Evolutionary conservation across 1,284 basidiomycete species (phyloP).

Genomic region (Exsudoporus floridanus): DNA sequence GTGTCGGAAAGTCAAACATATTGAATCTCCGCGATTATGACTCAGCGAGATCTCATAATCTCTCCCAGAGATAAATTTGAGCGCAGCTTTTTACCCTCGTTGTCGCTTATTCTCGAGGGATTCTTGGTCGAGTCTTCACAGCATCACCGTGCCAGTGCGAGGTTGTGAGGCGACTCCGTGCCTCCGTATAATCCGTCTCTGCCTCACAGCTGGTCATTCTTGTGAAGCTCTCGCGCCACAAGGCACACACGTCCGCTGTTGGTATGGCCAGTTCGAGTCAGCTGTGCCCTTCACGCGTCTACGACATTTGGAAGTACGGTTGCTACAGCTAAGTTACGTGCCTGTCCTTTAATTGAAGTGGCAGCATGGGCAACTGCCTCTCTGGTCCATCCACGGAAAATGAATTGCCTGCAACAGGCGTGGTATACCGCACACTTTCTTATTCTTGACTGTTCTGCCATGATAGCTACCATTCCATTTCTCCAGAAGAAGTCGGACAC

Average conservation of each 20-base stretch:
- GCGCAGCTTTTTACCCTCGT: neutral
- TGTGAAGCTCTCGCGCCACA: neutral
- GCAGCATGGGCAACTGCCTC: neutral
- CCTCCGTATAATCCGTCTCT: neutral
- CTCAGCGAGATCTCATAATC: slow-evolving; percentile 12
- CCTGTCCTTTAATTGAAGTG: neutral
- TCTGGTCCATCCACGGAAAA: neutral
- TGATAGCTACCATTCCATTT: neutral
- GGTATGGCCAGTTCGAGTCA: neutral
- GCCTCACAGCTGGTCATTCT: neutral
- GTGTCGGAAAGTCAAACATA: slow-evolving; percentile 13
- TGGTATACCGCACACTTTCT: neutral
- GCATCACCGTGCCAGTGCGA: slow-evolving; percentile 4
- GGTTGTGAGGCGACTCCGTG: neutral
- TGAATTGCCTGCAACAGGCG: neutral
- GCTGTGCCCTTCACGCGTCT: neutral
- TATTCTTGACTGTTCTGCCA: neutral
- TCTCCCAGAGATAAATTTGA: slow-evolving; percentile 3
- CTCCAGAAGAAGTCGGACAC: neutral
- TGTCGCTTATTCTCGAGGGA: neutral
- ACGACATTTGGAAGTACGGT: neutral
- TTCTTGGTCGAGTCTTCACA: slow-evolving; percentile 1
- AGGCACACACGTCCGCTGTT: slow-evolving; percentile 6
- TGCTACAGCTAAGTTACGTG: slow-evolving; percentile 1
- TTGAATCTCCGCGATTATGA: slow-evolving; percentile 29